These are phyloP conservation scores for Colletotrichum simmondsii DNA, from an alignment of 2,329 filamentous ascomycete genomes.

Conservation along the genomic window DNA sequence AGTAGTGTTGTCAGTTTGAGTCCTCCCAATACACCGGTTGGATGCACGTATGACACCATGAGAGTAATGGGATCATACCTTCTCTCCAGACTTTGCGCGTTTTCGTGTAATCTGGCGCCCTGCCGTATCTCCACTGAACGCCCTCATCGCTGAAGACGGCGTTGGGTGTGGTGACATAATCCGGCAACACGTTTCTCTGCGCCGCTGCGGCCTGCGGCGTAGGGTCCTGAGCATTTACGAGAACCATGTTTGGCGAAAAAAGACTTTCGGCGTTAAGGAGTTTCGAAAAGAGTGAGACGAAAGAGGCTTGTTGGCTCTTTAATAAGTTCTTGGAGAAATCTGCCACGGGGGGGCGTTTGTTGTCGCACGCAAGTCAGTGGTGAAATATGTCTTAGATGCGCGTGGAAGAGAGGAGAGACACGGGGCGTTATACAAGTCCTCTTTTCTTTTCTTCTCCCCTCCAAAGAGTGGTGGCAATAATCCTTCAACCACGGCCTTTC, in stretches of 20 bases:
- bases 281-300: background rate
- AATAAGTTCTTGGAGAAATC: slow-evolving; percentile 4
- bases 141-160: slow-evolving; percentile 26
- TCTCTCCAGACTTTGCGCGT: slow-evolving; percentile 69
- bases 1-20: background rate
- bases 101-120: slow-evolving; percentile 69
- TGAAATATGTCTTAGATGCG: slow-evolving; percentile 20
- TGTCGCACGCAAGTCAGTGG: slow-evolving; percentile 3
- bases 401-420: slow-evolving; percentile 21
- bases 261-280: background rate
- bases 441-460: background rate
- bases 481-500: background rate
- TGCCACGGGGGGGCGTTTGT: background rate
- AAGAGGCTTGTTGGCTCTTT: background rate
- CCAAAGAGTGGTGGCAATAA: background rate
- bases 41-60: background rate
- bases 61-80: slow-evolving; percentile 51
- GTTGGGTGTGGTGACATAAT: slow-evolving; percentile 29
- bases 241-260: slow-evolving; percentile 17
- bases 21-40: background rate
- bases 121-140: slow-evolving; percentile 28
- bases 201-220: slow-evolving; percentile 4
- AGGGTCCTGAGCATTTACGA: slow-evolving; percentile 16
- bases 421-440: background rate
- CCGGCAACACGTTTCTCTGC: background rate